Conservation (phyloP, 2,329 filamentous ascomycete genomes). For the Colletotrichum cereale region DNA sequence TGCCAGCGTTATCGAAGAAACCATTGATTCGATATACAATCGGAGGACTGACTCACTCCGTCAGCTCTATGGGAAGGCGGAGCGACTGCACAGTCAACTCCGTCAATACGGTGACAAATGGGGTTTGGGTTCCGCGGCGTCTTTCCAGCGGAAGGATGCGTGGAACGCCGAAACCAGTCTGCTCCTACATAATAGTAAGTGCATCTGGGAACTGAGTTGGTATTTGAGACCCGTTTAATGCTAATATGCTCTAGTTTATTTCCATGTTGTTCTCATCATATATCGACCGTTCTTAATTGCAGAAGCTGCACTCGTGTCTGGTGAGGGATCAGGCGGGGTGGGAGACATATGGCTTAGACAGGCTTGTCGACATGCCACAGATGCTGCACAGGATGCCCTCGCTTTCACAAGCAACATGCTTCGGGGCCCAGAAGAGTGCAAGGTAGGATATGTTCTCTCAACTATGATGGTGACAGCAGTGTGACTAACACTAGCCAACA, state of each 20-base stretch:
- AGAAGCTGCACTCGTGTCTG: slow-evolving; percentile 32
- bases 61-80: slow-evolving; percentile 45
- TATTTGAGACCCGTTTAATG: neutral
- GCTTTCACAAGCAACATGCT: slow-evolving; percentile 40
- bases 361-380: slow-evolving; percentile 47
- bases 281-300: slow-evolving; percentile 35
- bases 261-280: slow-evolving; percentile 23
- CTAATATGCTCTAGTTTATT: slow-evolving; percentile 14
- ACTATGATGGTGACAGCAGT: no score
- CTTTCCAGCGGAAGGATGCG: neutral
- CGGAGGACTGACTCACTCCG: slow-evolving; percentile 45
- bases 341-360: slow-evolving; percentile 48
- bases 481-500: neutral
- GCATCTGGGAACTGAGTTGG: no score
- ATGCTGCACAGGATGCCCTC: slow-evolving; percentile 48
- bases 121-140: slow-evolving; percentile 9
- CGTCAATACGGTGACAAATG: slow-evolving; percentile 33
- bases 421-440: slow-evolving; percentile 25
- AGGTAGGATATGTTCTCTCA: neutral
- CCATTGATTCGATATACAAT: slow-evolving; percentile 43
- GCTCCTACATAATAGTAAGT: slow-evolving; percentile 25
- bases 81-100: slow-evolving; percentile 14
- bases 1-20: slow-evolving; percentile 28
- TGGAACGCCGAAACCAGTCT: slow-evolving; percentile 34
- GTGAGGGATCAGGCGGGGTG: slow-evolving; percentile 33